Base-by-base conservation (phyloP, 78 protist genomes). In the Dictyostelium citrinum region DNA sequence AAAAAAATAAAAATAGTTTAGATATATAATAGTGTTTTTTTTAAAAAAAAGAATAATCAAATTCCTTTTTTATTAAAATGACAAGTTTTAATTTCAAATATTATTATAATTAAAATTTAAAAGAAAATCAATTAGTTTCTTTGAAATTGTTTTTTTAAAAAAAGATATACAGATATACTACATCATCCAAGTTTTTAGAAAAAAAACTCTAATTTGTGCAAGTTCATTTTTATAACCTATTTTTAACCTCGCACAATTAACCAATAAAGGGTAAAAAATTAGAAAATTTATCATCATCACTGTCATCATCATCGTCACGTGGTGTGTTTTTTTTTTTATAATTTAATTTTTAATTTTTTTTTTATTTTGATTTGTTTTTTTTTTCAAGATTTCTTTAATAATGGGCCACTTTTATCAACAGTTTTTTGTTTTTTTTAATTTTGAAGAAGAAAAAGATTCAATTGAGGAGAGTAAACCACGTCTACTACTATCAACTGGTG, bases 391-490 rank as follows among this genome's bases (percentile, higher is more conserved):
- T 76, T 76, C 17, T 79, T 77, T 22, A 79, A 20, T 55, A 17
- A 43, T 39, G 90, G 90, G 1, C 71, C 82, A 84, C 91, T 84
- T 41, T 77, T 84, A 35, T 84, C 91, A 20, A 20, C 35, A 16
- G 91, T 84, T 72, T 72, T n/a, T 72, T 17, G 91, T 84, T 35
- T 84, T 84, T 72, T 84, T 84, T 14, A 84, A 41, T 84, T 46
- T 49, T 22, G 67, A 71, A 3, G 82, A 12, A 29, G 43, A 72
- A 55, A 84, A 84, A 6, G 27, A 29, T 84, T 84, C 91, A 72
- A 84, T 84, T n/a, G 91, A 84, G 5, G 79, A 64, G 1, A 84
- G 39, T 35, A 84, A 43, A 84, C 51, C 51, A 9, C 22, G 20
- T 64, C 91, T 68, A 33, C 55, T 68, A 6, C 82, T 49, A 27